Base-by-base conservation (phyloP, 2,329 filamentous ascomycete species). In the Curvularia sp. region DNA sequence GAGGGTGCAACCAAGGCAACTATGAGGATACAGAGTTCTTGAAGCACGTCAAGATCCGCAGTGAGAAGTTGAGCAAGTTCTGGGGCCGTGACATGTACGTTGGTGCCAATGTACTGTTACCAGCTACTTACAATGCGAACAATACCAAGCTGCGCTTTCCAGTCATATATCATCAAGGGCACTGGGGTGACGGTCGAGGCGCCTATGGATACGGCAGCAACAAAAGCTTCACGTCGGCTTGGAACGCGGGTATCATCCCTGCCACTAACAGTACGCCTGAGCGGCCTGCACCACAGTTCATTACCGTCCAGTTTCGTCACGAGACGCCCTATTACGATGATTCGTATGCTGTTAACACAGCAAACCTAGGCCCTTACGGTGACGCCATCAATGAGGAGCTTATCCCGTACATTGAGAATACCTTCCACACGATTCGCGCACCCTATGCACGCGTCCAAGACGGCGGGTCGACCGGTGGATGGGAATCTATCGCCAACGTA, bases 321-420 rank as follows among this genome's bases (percentile, higher is more conserved):
- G 76, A 78, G 60, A 60, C 69, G 0, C 71, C 76, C 0, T 78
- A 70, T 51, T 78, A 78, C 58, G 76, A 78, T 50, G 75, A 78
- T 49, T 78, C 75, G 0, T 78, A 78, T 53, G 75, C 71, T 0
- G 76, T 78, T 41, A 78, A 78, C 51, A 76, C 74, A 0, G 75
- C 76, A 2, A 78, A 78, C 46, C 63, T 78, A 6, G 77, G 77
- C 3, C 77, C 77, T 3, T 78, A 74, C 38, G 77, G 77, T 9
- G 76, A 77, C 23, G 76, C 76, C 1, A 71, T 78, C 63, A 78
- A 78, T 58, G 75, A 78, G n/a, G 77, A 78, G 49, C 66, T 78
- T 2, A 70, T 78, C 6, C 75, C 77, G 0, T 53, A 69, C 28
- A 59, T 78, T 23, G 76, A 78, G 32, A 49, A 59, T 9, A 67